phyloP scores from a whole-genome alignment of 768 basidiomycete species.

The Leccinum truebloodii region DNA sequence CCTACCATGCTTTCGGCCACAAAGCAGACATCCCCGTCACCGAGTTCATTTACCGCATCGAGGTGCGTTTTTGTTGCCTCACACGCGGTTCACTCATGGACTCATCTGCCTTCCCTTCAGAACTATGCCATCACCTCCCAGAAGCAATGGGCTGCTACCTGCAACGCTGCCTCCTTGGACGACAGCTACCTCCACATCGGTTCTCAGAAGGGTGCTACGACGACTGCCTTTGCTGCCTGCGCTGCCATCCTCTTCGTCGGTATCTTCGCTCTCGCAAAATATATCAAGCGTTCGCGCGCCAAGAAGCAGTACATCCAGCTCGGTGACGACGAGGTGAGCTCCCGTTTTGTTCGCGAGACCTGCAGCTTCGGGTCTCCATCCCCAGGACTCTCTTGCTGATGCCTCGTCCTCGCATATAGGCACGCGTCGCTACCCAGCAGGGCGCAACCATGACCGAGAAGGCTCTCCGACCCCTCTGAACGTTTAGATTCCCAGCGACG shows the following conservation, averaged over 20 bases:
- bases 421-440: conserved; percentile 20
- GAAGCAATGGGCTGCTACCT: conserved; percentile 45
- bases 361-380: conserved; percentile 14
- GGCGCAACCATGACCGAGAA: conserved; percentile 32
- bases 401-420: conserved; percentile 3
- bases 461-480: conserved; percentile 28
- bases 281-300: conserved; percentile 36
- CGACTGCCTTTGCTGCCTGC: conserved; percentile 35
- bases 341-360: background rate
- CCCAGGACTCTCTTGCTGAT: background rate
- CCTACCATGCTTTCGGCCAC: conserved; percentile 74
- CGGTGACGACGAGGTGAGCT: conserved; percentile 39
- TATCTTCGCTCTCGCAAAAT: conserved; percentile 35
- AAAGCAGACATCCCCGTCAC: conserved; percentile 77
- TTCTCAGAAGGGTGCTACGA: conserved; percentile 32
- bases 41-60: conserved; percentile 81
- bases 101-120: conserved; percentile 23
- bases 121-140: conserved; percentile 47
- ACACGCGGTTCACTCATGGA: conserved; percentile 3
- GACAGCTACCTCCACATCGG: conserved; percentile 36
- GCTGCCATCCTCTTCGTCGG: conserved; percentile 40
- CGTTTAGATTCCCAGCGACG: background rate
- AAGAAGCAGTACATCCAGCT: conserved; percentile 38
- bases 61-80: conserved; percentile 45
- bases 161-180: conserved; percentile 33